Percentiles rank a stretch among this genome's conserved stretches.
Conservation (phyloP, 2,329 filamentous ascomycete genomes). For the Diaporthe helianthi region DNA sequence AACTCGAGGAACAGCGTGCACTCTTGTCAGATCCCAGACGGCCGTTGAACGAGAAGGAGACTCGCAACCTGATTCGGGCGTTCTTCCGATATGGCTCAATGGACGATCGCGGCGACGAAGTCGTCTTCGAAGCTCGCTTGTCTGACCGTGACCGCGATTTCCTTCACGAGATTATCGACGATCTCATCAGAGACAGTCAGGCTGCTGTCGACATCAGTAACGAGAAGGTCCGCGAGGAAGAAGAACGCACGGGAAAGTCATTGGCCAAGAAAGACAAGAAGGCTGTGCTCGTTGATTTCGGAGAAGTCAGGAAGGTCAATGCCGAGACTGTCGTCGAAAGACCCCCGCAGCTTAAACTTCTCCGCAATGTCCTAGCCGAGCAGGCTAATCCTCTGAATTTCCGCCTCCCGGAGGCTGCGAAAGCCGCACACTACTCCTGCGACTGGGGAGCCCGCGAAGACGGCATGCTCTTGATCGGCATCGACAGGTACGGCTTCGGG, state of each 20-base stretch:
- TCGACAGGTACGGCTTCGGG: conserved; percentile 91
- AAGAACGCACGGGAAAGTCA: conserved; percentile 81
- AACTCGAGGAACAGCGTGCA: conserved; percentile 76
- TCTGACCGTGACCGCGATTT: conserved; percentile 82
- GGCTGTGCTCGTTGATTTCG: conserved; percentile 93
- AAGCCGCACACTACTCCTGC: conserved; percentile 89
- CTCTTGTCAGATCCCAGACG: conserved; percentile 83
- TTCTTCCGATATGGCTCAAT: conserved; percentile 92
- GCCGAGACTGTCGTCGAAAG: conserved; percentile 94
- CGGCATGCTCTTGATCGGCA: conserved; percentile 95
- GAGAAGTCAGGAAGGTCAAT: conserved; percentile 92
- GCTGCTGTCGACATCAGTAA: conserved; percentile 71
- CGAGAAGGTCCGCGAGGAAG: conserved; percentile 77
- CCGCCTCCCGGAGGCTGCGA: conserved; percentile 88
- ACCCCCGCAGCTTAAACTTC: conserved; percentile 84
- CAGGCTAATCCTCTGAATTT: conserved; percentile 78
- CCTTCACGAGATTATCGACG: conserved; percentile 76
- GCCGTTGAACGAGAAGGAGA: conserved; percentile 91
- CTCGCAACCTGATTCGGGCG: conserved; percentile 86
- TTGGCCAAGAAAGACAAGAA: conserved; percentile 98
- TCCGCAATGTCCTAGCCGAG: conserved; percentile 75
- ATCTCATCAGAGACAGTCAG: conserved; percentile 69
- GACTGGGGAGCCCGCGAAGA: conserved; percentile 93
- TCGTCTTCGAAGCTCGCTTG: conserved; percentile 86
- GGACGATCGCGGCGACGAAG: conserved; percentile 85